A percentile compares a stretch with the other conserved stretches of the same genome.
These are phyloP conservation scores for Globisporangium sylvaticum DNA, from an alignment of 352 stramenopile genomes.

Conservation along the genomic window DNA sequence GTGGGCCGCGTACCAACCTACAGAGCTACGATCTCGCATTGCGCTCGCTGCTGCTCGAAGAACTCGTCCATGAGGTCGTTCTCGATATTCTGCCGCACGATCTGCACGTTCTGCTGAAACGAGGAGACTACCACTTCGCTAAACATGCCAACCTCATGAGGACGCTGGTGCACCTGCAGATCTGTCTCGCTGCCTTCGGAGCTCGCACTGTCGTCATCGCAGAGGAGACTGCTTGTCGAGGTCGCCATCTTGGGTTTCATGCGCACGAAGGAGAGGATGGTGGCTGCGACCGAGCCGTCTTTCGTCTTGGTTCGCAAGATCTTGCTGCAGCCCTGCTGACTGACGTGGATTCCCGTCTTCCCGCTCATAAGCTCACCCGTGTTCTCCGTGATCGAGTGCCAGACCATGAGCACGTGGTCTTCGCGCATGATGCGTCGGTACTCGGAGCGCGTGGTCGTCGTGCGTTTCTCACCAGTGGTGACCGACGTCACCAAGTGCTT, in stretches of 20 bases:
- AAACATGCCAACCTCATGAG: not conserved
- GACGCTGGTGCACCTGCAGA: not conserved
- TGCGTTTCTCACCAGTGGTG: not conserved
- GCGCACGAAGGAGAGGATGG: not conserved
- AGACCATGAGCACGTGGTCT: constrained; percentile 9
- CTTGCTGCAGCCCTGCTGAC: not conserved
- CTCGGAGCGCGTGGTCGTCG: not conserved
- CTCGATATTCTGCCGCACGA: constrained; percentile 8
- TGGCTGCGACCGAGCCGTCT: not conserved
- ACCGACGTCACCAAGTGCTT: constrained; percentile 1
- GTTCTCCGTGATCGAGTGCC: constrained; percentile 3
- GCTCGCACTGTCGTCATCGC: not conserved
- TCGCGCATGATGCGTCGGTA: not conserved
- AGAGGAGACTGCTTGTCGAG: not conserved
- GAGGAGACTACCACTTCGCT: constrained; percentile 1
- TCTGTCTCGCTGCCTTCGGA: not conserved
- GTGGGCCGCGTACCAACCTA: not conserved
- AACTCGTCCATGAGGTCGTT: constrained; percentile 14
- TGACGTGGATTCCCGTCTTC: not conserved
- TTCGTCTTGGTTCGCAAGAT: not conserved
- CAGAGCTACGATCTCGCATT: not conserved
- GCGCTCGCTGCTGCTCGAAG: not conserved
- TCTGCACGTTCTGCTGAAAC: not conserved
- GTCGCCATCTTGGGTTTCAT: not conserved
- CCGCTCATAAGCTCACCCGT: not conserved